Conservation (phyloP, 371 early-diverging fungal species). For the Actinomortierella wolfii region DNA sequence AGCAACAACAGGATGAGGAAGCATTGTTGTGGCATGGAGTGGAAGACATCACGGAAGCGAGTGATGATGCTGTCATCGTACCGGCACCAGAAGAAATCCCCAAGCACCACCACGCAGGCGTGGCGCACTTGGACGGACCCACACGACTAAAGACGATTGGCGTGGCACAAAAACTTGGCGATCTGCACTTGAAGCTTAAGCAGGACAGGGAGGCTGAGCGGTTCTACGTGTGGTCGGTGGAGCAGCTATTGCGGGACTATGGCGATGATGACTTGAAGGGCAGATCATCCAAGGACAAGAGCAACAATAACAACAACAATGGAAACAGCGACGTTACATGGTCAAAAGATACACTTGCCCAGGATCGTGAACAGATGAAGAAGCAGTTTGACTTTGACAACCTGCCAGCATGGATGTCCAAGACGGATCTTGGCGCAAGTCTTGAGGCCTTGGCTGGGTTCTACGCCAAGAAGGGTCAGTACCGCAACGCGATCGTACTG, state of each 20-base stretch:
- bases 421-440: slow-evolving; percentile 60
- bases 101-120: slow-evolving; percentile 1
- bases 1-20: background rate
- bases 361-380: slow-evolving; percentile 24
- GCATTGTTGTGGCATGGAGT: background rate
- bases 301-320: slow-evolving; percentile 5
- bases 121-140: slow-evolving; percentile 35
- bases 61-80: background rate
- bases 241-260: slow-evolving; percentile 51
- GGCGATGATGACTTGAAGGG: slow-evolving; percentile 5
- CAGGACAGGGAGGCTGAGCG: slow-evolving; percentile 62
- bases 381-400: slow-evolving; percentile 58
- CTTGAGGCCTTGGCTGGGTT: slow-evolving; percentile 63
- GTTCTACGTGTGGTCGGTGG: slow-evolving; percentile 68
- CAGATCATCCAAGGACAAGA: slow-evolving; percentile 7
- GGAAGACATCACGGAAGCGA: background rate
- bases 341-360: slow-evolving; percentile 3
- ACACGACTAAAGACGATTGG: slow-evolving; percentile 57
- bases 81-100: background rate
- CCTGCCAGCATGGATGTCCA: slow-evolving; percentile 65
- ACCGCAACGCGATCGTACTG: slow-evolving; percentile 62
- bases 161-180: slow-evolving; percentile 66
- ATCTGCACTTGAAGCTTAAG: slow-evolving; percentile 50
- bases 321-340: background rate
- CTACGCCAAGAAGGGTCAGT: slow-evolving; percentile 57